Evolutionary conservation across 805 yeast genomes (phyloP).

Genomic region (Saccharomycopsis sp.): DNA sequence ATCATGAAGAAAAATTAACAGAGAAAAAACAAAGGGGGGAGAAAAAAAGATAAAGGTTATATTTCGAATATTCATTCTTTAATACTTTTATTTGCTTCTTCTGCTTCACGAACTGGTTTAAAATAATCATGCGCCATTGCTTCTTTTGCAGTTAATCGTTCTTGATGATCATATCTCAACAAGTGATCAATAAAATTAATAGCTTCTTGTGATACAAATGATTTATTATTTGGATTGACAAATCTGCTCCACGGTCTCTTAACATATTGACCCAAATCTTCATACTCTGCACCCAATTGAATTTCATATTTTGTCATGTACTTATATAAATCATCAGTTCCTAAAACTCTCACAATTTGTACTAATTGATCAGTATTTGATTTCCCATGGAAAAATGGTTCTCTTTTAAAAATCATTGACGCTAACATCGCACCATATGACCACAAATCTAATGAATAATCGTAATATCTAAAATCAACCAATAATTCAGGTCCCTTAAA

Average conservation of each 20-base stretch:
- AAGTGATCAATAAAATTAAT: conserved; percentile 68
- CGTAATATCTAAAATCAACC: conserved; percentile 76
- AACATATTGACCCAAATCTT: conserved; percentile 58
- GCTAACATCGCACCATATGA: conserved; percentile 89
- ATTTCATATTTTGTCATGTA: conserved; percentile 67
- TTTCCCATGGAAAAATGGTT: conserved; percentile 89
- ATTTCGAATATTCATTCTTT: not conserved
- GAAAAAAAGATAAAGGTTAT: not conserved
- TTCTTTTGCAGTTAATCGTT: conserved; percentile 80
- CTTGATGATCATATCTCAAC: conserved; percentile 79
- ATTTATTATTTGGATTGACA: conserved; percentile 46
- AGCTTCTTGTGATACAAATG: conserved; percentile 45
- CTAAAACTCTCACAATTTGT: conserved; percentile 81
- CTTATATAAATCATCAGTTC: conserved; percentile 65
- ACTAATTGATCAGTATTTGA: conserved; percentile 89
- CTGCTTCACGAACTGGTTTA: conserved; percentile 26
- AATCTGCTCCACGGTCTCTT: conserved; percentile 64
- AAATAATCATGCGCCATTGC: conserved; percentile 76
- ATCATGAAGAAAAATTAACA: not conserved
- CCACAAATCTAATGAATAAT: conserved; percentile 87
- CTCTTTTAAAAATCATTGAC: conserved; percentile 79
- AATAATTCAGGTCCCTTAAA: conserved; percentile 89
- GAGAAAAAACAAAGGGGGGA: not conserved
- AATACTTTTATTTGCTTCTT: conserved; percentile 6
- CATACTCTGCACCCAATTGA: conserved; percentile 68